phyloP scores from a whole-genome alignment of 2,329 filamentous ascomycete genomes.

The Graphilbum fragrans region DNA sequence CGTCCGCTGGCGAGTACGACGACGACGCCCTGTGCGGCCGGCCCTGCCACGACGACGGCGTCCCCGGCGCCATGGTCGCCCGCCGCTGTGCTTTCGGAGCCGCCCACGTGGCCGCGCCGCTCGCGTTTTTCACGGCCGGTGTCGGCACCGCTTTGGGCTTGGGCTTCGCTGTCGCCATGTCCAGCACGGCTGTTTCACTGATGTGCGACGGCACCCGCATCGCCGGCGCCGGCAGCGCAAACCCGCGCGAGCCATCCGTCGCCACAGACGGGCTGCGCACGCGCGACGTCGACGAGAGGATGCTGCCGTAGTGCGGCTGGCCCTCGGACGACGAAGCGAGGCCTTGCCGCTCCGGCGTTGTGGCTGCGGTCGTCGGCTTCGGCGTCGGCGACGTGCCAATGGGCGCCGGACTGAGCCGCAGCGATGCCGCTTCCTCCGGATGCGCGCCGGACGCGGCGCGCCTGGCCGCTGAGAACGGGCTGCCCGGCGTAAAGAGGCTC shows the following conservation, averaged over 20 bases:
- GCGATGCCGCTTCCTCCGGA: slow-evolving; percentile 10
- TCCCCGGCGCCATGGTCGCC: slow-evolving; percentile 15
- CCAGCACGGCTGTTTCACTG: too few species aligned
- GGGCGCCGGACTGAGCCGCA: slow-evolving; percentile 15
- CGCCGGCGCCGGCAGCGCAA: slow-evolving; percentile 43
- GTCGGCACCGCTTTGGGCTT: too few species aligned
- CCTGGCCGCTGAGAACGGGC: slow-evolving; percentile 13
- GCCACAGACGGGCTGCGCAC: slow-evolving; percentile 9
- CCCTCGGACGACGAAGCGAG: slow-evolving; percentile 24
- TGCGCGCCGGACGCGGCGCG: slow-evolving; percentile 7
- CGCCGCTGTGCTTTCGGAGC: background rate
- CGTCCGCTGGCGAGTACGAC: background rate
- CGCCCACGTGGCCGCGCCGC: too few species aligned
- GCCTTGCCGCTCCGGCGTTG: slow-evolving; percentile 23
- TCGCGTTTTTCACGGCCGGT: too few species aligned
- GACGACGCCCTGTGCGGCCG: background rate
- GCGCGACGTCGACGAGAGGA: slow-evolving; percentile 31
- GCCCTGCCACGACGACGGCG: slow-evolving; percentile 12
- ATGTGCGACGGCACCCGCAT: slow-evolving; percentile 26
- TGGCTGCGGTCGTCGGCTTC: background rate
- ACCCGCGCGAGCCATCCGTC: slow-evolving; percentile 17
- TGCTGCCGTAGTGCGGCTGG: slow-evolving; percentile 39
- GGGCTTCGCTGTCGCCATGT: too few species aligned
- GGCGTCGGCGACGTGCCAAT: slow-evolving; percentile 11
- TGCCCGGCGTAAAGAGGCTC: slow-evolving; percentile 10